Conservation (phyloP, 768 basidiomycete genomes). For the Cystoderma amianthinum region DNA sequence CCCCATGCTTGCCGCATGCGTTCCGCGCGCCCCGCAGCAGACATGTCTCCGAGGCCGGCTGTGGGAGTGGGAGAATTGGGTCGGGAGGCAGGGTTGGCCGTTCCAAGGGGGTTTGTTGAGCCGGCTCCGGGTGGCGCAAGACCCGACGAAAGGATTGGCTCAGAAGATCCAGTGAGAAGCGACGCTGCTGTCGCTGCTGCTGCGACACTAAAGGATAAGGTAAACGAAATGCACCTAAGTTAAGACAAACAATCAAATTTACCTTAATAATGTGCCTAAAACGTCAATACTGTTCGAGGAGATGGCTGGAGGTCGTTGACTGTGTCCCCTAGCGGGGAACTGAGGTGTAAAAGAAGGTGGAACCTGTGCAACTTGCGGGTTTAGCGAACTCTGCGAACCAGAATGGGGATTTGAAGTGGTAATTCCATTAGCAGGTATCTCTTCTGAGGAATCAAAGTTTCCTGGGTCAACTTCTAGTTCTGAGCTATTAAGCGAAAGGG, state of each 20-base stretch:
- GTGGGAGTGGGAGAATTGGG: slow-evolving; percentile 40
- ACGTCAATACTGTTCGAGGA: slow-evolving; percentile 79
- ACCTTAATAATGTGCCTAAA: slow-evolving; percentile 79
- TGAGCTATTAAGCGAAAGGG: too few species aligned
- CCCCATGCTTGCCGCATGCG: slow-evolving; percentile 64
- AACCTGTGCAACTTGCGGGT: too few species aligned
- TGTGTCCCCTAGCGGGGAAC: slow-evolving; percentile 6
- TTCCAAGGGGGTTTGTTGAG: slow-evolving; percentile 4
- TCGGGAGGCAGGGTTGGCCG: slow-evolving; percentile 6
- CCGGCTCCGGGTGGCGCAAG: slow-evolving; percentile 29
- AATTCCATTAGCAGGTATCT: too few species aligned
- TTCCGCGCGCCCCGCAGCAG: slow-evolving; percentile 27
- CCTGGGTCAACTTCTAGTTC: too few species aligned
- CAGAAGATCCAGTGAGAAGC: slow-evolving; percentile 65
- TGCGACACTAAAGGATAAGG: slow-evolving; percentile 50
- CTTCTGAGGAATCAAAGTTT: too few species aligned
- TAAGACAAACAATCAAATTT: slow-evolving; percentile 16
- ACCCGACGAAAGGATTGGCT: slow-evolving; percentile 54
- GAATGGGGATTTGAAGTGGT: too few species aligned
- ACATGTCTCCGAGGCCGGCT: slow-evolving; percentile 22
- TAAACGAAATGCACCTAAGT: not conserved
- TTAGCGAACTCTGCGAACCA: too few species aligned
- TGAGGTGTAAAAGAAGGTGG: too few species aligned
- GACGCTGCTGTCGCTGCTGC: slow-evolving; percentile 91
- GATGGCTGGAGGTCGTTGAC: slow-evolving; percentile 23